Base-by-base conservation (phyloP, 179 eudicot genomes). In the Carnegiea gigantea region DNA sequence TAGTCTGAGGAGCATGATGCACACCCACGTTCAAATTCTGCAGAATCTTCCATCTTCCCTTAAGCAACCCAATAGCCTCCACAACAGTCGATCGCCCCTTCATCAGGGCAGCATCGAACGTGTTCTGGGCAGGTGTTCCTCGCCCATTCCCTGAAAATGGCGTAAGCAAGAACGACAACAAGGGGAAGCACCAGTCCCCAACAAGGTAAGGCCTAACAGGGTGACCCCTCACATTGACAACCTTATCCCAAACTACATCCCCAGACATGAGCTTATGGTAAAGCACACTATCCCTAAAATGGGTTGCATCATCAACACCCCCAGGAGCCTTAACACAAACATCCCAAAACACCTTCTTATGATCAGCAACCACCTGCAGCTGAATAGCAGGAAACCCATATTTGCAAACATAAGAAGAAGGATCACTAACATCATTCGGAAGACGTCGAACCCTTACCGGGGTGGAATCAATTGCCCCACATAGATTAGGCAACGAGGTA, bases 321-420 rank as follows among this genome's bases (percentile, higher is more conserved):
- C 98, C 99, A 0, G 99, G 97, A 0, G 95, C 95, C 77, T 94
- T 95, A 15, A 95, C 98, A 70, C 99, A 95, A 54, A 93, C 99
- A 83, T 95, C 99, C 99, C 99, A 95, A 71, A 95, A 93, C 33
- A 93, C 85, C 88, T 95, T 95, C 90, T 90, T 95, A 80, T 91
- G 95, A 86, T 95, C 99, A 6, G 98, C 93, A 20, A 95, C 98
- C n/a, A 95, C 97, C 86, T 95, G 98, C n/a, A 95, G 93, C 60
- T 89, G 90, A 65, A 94, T 80, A 14, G 97, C 84, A 0, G 95
- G 92, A 62, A 74, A 92, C 12, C 95, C 94, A 48, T 89, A 75
- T 14, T 79, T 80, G 59, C 89, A 88, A 21, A 48, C 79, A 67
- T 90, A 90, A 17, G 90, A 75, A 3, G 89, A 79, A 8, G 84